Conservation (phyloP, 2,329 filamentous ascomycete genomes). For the Dactylonectria macrodidyma region DNA sequence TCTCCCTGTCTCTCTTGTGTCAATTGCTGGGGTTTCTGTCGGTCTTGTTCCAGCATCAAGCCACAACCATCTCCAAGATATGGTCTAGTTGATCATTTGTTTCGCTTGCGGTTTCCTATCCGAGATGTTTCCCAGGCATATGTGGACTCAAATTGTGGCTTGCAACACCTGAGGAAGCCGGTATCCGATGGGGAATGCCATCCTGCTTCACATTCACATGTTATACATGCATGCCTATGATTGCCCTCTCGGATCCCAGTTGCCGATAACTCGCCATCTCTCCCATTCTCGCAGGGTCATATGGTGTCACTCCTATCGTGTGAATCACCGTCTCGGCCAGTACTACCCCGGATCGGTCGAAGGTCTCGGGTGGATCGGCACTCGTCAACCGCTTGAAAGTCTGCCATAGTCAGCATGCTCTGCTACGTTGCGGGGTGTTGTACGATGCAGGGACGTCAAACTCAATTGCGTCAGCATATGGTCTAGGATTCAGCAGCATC, state of each 20-base stretch:
- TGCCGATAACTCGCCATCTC: constrained; percentile 12
- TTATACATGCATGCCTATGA: constrained; percentile 3
- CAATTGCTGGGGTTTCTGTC: constrained; percentile 14
- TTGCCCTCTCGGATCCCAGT: constrained; percentile 14
- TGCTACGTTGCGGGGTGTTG: constrained; percentile 8
- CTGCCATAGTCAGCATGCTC: constrained; percentile 17
- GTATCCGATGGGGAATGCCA: constrained; percentile 1
- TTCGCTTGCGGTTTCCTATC: not conserved
- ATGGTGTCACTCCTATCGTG: constrained; percentile 7
- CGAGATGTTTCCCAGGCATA: not conserved
- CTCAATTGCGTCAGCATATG: not conserved
- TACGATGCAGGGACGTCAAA: constrained; percentile 8
- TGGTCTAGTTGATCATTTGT: not conserved
- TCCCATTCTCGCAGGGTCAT: not conserved
- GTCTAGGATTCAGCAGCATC: not conserved
- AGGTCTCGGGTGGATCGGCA: constrained; percentile 34
- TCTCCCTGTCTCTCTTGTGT: constrained; percentile 1
- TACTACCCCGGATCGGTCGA: constrained; percentile 19
- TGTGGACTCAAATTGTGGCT: not conserved
- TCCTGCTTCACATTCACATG: not conserved
- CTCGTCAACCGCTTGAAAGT: constrained; percentile 12
- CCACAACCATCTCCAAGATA: not conserved
- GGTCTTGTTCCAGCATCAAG: constrained; percentile 16
- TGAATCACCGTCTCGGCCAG: constrained; percentile 25
- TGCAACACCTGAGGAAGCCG: not conserved